Evolutionary conservation across 2,329 filamentous ascomycete species (phyloP).

Genomic region (Aureobasidium sp.): DNA sequence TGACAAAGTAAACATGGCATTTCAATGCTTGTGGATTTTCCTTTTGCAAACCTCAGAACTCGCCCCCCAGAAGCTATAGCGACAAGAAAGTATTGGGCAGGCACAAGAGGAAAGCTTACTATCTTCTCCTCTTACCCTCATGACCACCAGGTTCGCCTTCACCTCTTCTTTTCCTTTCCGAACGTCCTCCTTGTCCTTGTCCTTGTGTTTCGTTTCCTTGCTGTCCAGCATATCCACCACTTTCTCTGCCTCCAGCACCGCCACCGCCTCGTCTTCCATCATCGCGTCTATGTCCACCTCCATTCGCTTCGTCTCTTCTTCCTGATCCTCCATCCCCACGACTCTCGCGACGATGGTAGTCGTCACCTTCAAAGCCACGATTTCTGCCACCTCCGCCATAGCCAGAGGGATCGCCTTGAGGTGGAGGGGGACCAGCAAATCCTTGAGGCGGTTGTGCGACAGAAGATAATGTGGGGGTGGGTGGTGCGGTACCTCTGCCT

Average conservation of each 20-base stretch:
- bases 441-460: not conserved
- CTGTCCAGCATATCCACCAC: not conserved
- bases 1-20: too few relatives aligned
- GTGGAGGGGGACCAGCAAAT: not conserved
- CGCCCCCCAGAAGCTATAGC: too few relatives aligned
- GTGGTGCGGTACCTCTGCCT: not conserved
- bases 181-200: not conserved
- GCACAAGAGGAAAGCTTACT: not conserved
- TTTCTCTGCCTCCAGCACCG: not conserved
- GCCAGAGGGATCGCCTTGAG: not conserved
- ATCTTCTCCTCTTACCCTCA: constrained; percentile 18
- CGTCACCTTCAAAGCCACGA: not conserved
- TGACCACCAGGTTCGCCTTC: constrained; percentile 14
- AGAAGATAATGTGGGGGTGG: not conserved
- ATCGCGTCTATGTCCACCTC: not conserved
- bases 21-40: too few relatives aligned
- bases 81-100: not conserved
- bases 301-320: not conserved
- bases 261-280: not conserved
- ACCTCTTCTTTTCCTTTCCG: constrained; percentile 18
- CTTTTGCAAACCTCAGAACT: too few relatives aligned
- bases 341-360: not conserved
- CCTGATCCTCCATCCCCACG: not conserved
- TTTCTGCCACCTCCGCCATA: not conserved
- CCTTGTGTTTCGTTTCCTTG: not conserved